Percentiles rank a stretch among this genome's conserved stretches.
phyloP scores from a whole-genome alignment of 495 filamentous ascomycete species.

The Thermothielavioides terrestris region DNA sequence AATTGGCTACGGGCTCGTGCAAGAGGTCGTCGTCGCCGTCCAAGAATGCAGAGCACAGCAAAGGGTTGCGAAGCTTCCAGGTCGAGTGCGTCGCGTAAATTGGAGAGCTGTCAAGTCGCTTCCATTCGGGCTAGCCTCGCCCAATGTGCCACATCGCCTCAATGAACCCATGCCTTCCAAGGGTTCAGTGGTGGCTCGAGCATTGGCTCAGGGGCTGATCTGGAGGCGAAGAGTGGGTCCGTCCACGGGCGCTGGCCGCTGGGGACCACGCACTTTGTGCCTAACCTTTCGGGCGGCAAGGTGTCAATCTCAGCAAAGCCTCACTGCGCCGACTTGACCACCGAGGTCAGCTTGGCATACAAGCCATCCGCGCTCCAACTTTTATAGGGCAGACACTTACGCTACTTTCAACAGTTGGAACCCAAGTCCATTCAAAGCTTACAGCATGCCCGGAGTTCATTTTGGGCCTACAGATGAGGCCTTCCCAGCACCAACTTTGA shows the following conservation, averaged over 20 bases:
- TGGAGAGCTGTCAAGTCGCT: constrained; percentile 14
- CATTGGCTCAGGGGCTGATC: constrained; percentile 5
- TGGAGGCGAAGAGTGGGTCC: background rate
- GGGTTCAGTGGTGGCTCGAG: constrained; percentile 7
- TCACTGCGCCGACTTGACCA: too few relatives aligned
- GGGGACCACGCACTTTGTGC: too few relatives aligned
- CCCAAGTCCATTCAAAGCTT: too few relatives aligned
- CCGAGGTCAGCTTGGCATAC: too few relatives aligned
- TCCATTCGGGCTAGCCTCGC: background rate
- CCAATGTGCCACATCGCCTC: constrained; percentile 20
- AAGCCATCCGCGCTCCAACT: too few relatives aligned
- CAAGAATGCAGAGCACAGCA: background rate
- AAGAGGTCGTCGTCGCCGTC: background rate
- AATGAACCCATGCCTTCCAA: constrained; percentile 5
- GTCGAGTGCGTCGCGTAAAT: constrained; percentile 9
- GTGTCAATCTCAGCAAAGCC: too few relatives aligned
- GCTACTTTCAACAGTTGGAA: too few relatives aligned
- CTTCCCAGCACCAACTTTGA: too few relatives aligned
- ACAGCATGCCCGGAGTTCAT: too few relatives aligned
- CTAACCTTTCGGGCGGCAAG: background rate
- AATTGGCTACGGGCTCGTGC: background rate
- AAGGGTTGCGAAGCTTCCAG: constrained; percentile 6
- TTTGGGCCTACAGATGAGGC: too few relatives aligned
- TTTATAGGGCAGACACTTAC: too few relatives aligned
- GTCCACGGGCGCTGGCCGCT: background rate